Percentiles rank a stretch among this genome's conserved stretches.
Conservation (phyloP, 176 grass and related monocot genomes). For the Ensete ventricosum region DNA sequence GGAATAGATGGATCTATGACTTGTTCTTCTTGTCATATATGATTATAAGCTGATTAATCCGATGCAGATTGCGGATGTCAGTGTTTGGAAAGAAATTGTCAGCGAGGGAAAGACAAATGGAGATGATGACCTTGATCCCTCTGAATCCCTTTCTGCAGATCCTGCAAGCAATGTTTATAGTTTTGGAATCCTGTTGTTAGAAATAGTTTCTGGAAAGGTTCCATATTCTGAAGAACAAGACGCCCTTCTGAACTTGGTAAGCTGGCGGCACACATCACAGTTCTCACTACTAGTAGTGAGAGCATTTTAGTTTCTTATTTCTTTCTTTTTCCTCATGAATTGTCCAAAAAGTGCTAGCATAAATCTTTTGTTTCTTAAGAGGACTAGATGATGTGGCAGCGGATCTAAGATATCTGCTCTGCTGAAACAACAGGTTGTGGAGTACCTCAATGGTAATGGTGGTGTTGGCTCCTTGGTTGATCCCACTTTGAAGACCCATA, state of each 20-base stretch:
- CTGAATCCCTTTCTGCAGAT: slow-evolving; percentile 31
- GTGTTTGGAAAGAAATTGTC: slow-evolving; percentile 60
- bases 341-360: neutral
- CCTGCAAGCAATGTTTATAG: slow-evolving; percentile 46
- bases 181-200: slow-evolving; percentile 59
- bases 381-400: neutral
- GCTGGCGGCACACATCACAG: neutral
- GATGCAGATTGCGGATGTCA: slow-evolving; percentile 58
- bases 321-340: neutral
- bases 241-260: slow-evolving; percentile 59
- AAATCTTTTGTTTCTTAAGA: neutral
- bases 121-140: slow-evolving; percentile 35
- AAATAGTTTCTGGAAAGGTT: slow-evolving; percentile 68
- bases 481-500: slow-evolving; percentile 35
- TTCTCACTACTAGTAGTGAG: neutral
- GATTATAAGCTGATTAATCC: neutral
- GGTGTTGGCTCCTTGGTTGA: slow-evolving; percentile 47
- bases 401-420: neutral
- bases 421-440: slow-evolving; percentile 38
- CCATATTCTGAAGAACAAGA: slow-evolving; percentile 38
- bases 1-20: neutral
- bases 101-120: slow-evolving; percentile 38
- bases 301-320: neutral
- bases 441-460: slow-evolving; percentile 45
- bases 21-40: neutral